Conservation (phyloP, 2,329 filamentous ascomycete genomes). For the Tetracladium maxilliforme region DNA sequence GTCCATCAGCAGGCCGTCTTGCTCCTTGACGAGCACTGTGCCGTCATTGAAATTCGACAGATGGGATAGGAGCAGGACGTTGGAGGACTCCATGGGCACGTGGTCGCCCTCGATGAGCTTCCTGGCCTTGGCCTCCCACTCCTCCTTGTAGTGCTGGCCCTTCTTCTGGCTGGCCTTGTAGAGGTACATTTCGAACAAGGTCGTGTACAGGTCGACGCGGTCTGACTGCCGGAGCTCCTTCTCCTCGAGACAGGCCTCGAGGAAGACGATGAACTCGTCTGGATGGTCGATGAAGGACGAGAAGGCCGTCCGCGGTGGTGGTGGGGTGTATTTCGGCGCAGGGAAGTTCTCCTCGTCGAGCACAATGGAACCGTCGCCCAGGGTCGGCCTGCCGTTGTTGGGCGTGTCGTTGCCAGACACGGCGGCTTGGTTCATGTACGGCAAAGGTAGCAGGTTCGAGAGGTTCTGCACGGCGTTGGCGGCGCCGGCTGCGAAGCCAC, state of each 20-base stretch:
- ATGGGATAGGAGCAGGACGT: slow-evolving; percentile 83
- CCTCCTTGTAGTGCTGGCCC: slow-evolving; percentile 51
- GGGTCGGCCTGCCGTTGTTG: slow-evolving; percentile 32
- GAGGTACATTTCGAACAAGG: slow-evolving; percentile 95
- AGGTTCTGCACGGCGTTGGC: slow-evolving; percentile 75
- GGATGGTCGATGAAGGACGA: slow-evolving; percentile 94
- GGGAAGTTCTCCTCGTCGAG: slow-evolving; percentile 23
- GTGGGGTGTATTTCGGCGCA: slow-evolving; percentile 53
- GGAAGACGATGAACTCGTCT: slow-evolving; percentile 78
- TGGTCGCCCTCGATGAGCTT: slow-evolving; percentile 70
- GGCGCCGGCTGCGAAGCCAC: slow-evolving; percentile 27
- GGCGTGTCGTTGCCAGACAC: slow-evolving; percentile 36
- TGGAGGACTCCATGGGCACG: slow-evolving; percentile 83
- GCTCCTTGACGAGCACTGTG: slow-evolving; percentile 83
- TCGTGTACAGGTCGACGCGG: slow-evolving; percentile 79
- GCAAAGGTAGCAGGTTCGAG: slow-evolving; percentile 67
- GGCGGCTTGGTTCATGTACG: slow-evolving; percentile 61
- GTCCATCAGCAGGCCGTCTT: slow-evolving; percentile 81
- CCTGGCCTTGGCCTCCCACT: slow-evolving; percentile 87
- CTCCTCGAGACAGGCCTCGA: slow-evolving; percentile 74
- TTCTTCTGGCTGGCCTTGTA: slow-evolving; percentile 71
- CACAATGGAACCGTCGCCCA: slow-evolving; percentile 37
- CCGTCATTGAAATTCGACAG: slow-evolving; percentile 82
- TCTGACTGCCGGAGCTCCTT: slow-evolving; percentile 58
- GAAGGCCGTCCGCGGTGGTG: slow-evolving; percentile 78